Evolutionary conservation across 768 basidiomycete species (phyloP).

Genomic region (Trametopsis cervina): DNA sequence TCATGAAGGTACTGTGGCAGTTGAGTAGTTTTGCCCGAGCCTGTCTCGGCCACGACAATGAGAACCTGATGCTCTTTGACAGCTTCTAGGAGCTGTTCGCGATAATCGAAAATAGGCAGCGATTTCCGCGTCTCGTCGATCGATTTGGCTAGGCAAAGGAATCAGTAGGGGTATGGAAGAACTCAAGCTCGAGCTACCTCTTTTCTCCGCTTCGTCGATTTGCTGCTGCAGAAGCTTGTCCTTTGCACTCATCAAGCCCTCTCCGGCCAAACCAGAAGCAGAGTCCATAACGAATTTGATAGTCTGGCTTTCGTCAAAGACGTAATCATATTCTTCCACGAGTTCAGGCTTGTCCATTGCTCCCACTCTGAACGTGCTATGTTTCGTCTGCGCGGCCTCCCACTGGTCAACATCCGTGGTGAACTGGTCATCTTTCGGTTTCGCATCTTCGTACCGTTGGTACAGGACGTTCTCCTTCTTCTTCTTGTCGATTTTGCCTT

Average conservation of each 20-base stretch:
- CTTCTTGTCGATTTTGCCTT: constrained; percentile 97
- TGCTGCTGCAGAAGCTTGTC: constrained; percentile 81
- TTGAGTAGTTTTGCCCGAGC: constrained; percentile 98
- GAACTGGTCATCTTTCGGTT: constrained; percentile 89
- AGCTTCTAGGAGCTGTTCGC: constrained; percentile 82
- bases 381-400: constrained; percentile 87
- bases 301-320: constrained; percentile 96
- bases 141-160: constrained; percentile 50
- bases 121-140: constrained; percentile 94
- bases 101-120: constrained; percentile 85
- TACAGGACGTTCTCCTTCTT: constrained; percentile 91
- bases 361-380: constrained; percentile 86
- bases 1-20: constrained; percentile 97
- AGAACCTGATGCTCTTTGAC: constrained; percentile 90
- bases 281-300: constrained; percentile 91
- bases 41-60: constrained; percentile 97
- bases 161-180: constrained; percentile 7
- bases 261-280: constrained; percentile 47
- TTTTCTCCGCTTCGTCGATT: constrained; percentile 86
- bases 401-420: constrained; percentile 97
- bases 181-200: constrained; percentile 74
- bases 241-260: constrained; percentile 68
- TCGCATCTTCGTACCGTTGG: constrained; percentile 90
- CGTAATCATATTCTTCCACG: constrained; percentile 89
- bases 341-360: constrained; percentile 84